Evolutionary conservation across 371 early-diverging fungal genomes (phyloP), one percentile per base, ranked within the genome.

Genomic region (Chytridiales sp.): DNA sequence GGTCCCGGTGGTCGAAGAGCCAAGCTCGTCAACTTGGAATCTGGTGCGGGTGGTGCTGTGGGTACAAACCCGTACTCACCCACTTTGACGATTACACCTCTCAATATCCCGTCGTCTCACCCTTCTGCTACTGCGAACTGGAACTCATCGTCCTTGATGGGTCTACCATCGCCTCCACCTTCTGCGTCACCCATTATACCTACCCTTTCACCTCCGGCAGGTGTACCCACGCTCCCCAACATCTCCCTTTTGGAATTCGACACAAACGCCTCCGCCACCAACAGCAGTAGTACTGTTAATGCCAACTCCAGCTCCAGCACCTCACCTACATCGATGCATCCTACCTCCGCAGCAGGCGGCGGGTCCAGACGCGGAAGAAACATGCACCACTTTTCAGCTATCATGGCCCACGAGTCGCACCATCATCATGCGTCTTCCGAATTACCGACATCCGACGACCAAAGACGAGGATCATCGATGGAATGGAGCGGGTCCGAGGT

Each of bases 371-470:
- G 39, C 9, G 44, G 44, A 9, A 11, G 44, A 21, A 44, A 44
- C 44, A 8, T 44, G n/a, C n/a, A 44, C 44, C 44, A 44, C 44
- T 44, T 44, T 44, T 8, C 22, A 24, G 44, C 44, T 8, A 24
- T 44, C 6, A 44, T 44, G 44, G 44, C n/a, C 17, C n/a, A 44
- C 44, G 44, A 44, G n/a, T 44, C 44, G 44, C n/a, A 44, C n/a
- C n/a, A n/a, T n/a, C n/a, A n/a, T n/a, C n/a, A n/a, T n/a, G n/a
- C n/a, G n/a, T n/a, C n/a, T n/a, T n/a, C n/a, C n/a, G n/a, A n/a
- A n/a, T n/a, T n/a, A n/a, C n/a, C n/a, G n/a, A n/a, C n/a, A n/a
- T n/a, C n/a, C n/a, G n/a, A n/a, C n/a, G n/a, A n/a, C n/a, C n/a
- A n/a, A n/a, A n/a, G n/a, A n/a, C n/a, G n/a, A n/a, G n/a, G n/a